Conservation (phyloP, 805 yeast genomes). For the Hanseniaspora opuntiae region DNA sequence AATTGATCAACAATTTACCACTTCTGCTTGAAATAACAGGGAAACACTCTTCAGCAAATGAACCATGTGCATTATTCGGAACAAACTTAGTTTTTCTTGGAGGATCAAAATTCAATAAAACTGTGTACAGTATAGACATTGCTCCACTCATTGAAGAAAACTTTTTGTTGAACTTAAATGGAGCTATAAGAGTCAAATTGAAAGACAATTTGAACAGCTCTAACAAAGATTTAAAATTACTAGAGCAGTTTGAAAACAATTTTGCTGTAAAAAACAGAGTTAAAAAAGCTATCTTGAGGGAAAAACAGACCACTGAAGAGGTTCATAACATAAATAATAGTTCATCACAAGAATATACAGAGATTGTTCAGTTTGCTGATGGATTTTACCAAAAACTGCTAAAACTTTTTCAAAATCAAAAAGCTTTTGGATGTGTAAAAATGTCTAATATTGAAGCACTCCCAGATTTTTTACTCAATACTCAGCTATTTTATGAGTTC, state of each 20-base stretch:
- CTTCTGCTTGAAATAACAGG: neutral
- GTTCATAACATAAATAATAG: neutral
- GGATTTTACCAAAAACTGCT: neutral
- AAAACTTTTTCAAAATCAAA: neutral
- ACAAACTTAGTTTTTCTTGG: neutral
- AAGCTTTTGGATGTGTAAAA: neutral
- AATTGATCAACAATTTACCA: constrained; percentile 1
- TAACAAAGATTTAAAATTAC: neutral
- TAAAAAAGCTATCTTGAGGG: neutral
- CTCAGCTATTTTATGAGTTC: neutral
- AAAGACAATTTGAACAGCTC: neutral
- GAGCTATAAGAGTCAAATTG: neutral
- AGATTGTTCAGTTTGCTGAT: neutral
- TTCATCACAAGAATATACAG: neutral
- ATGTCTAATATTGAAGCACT: neutral
- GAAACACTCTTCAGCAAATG: neutral
- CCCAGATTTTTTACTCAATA: neutral
- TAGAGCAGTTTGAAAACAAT: neutral
- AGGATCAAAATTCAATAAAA: neutral
- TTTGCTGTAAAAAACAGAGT: neutral
- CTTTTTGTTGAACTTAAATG: neutral
- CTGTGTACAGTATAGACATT: neutral
- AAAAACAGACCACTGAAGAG: neutral
- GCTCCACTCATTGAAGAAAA: neutral
- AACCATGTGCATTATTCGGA: neutral